phyloP scores from a whole-genome alignment of 352 stramenopile genomes.

The Pythium chondricola region DNA sequence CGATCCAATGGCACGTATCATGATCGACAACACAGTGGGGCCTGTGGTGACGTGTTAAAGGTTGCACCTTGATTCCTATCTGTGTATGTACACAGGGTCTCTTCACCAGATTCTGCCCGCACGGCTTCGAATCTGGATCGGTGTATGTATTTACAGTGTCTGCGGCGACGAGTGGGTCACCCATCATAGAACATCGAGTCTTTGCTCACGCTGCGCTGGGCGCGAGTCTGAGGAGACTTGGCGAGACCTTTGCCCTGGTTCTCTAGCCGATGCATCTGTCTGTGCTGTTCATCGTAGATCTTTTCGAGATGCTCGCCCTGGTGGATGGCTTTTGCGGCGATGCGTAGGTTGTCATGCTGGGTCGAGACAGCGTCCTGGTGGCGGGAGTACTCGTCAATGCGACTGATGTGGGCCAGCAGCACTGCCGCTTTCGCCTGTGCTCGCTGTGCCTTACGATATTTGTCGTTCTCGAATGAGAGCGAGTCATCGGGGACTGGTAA shows the following conservation, averaged over 20 bases:
- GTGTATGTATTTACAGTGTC: too few relatives aligned
- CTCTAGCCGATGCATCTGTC: slow-evolving; percentile 22
- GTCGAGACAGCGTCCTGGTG: slow-evolving; percentile 27
- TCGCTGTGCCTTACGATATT: slow-evolving; percentile 28
- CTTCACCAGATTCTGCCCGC: too few relatives aligned
- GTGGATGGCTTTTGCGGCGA: slow-evolving; percentile 41
- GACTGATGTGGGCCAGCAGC: slow-evolving; percentile 43
- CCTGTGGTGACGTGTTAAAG: too few relatives aligned
- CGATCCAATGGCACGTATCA: too few relatives aligned
- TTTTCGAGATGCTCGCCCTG: slow-evolving; percentile 36
- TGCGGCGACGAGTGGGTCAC: too few relatives aligned
- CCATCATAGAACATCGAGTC: slow-evolving; percentile 59
- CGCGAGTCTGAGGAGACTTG: slow-evolving; percentile 15
- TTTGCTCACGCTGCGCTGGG: slow-evolving; percentile 38
- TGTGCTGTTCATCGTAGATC: slow-evolving; percentile 38
- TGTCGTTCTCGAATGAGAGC: slow-evolving; percentile 47
- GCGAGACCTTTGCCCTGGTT: slow-evolving; percentile 40
- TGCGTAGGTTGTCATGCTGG: slow-evolving; percentile 32
- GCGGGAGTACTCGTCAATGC: slow-evolving; percentile 34
- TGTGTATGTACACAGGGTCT: too few relatives aligned
- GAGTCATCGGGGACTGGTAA: slow-evolving; percentile 16
- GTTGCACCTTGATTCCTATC: too few relatives aligned
- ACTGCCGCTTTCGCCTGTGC: slow-evolving; percentile 28
- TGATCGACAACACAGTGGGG: too few relatives aligned
- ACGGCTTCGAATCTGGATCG: too few relatives aligned